These are phyloP conservation scores for Rhododendron henanense DNA, from an alignment of 148 eudicot species.

Conservation along the genomic window DNA sequence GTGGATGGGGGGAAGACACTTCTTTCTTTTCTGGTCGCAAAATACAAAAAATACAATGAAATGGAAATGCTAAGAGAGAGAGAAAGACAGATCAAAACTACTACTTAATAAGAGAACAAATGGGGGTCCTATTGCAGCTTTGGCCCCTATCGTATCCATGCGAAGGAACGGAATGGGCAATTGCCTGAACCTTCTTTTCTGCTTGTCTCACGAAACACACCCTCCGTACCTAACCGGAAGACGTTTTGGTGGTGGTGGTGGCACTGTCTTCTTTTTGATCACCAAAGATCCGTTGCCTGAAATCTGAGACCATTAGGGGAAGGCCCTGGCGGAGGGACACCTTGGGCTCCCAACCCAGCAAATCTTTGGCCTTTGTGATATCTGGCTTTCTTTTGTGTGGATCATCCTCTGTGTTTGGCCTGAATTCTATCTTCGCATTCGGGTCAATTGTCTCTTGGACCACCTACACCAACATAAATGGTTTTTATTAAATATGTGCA, in stretches of 20 bases:
- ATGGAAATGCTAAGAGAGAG: background rate
- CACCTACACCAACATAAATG: slow-evolving; percentile 25
- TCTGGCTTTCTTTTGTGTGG: slow-evolving; percentile 75
- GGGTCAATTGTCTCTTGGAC: slow-evolving; percentile 65
- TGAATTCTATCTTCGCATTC: slow-evolving; percentile 55
- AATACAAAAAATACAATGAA: background rate
- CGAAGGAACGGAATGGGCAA: too few species aligned
- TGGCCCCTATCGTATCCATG: background rate
- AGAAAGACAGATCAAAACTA: background rate
- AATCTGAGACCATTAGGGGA: slow-evolving; percentile 79
- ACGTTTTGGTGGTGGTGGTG: background rate
- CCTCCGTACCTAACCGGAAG: background rate
- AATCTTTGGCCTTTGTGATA: slow-evolving; percentile 56
- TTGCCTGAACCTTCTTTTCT: background rate
- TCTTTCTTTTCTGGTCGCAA: background rate
- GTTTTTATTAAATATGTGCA: background rate
- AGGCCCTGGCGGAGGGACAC: slow-evolving; percentile 53
- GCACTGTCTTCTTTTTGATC: slow-evolving; percentile 44
- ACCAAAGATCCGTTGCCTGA: slow-evolving; percentile 67
- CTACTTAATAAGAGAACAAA: background rate
- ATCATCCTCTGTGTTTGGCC: slow-evolving; percentile 70
- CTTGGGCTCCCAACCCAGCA: slow-evolving; percentile 73
- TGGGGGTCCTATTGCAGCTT: background rate
- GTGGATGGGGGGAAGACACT: background rate
- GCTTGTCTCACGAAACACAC: background rate